A percentile compares a stretch with the other conserved stretches of the same genome.
These are phyloP conservation scores for Eruca vesicaria DNA, from an alignment of 441 rosid species.

Conservation along the genomic window DNA sequence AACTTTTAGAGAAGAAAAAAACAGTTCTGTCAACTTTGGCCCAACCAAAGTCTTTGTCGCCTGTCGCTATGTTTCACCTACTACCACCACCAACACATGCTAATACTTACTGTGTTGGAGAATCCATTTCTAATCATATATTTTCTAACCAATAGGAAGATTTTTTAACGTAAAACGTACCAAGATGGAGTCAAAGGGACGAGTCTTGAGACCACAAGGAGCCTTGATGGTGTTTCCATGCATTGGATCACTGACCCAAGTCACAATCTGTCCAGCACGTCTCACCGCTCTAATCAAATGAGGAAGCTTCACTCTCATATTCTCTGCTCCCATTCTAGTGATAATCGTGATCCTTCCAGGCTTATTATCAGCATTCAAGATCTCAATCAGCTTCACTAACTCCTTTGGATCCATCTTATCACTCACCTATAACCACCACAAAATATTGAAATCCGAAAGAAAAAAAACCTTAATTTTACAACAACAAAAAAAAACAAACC, in stretches of 20 bases:
- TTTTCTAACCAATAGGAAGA: not conserved
- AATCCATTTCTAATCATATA: not conserved
- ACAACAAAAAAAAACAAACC: too few species aligned
- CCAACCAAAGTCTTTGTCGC: slow-evolving; percentile 20
- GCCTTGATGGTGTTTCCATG: slow-evolving; percentile 93
- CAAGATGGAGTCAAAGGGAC: slow-evolving; percentile 63
- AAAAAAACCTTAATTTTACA: too few species aligned
- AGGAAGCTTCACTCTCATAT: slow-evolving; percentile 98
- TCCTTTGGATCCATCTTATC: slow-evolving; percentile 67
- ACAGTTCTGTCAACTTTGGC: slow-evolving; percentile 16
- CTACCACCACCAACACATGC: slow-evolving; percentile 1
- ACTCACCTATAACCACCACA: slow-evolving; percentile 43
- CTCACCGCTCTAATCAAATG: slow-evolving; percentile 88
- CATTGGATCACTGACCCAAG: slow-evolving; percentile 98
- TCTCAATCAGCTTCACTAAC: slow-evolving; percentile 85
- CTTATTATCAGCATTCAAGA: slow-evolving; percentile 85
- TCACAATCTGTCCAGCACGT: slow-evolving; percentile 81
- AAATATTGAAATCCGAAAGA: too few species aligned
- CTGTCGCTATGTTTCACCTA: slow-evolving; percentile 15
- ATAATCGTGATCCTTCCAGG: slow-evolving; percentile 91
- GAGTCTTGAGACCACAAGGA: slow-evolving; percentile 68
- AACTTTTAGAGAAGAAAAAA: slow-evolving; percentile 16
- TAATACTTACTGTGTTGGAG: not conserved
- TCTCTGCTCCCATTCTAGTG: slow-evolving; percentile 94
- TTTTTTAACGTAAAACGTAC: slow-evolving; percentile 26